Conservation (phyloP, 2,329 filamentous ascomycete species). For the Cadophora malorum region DNA sequence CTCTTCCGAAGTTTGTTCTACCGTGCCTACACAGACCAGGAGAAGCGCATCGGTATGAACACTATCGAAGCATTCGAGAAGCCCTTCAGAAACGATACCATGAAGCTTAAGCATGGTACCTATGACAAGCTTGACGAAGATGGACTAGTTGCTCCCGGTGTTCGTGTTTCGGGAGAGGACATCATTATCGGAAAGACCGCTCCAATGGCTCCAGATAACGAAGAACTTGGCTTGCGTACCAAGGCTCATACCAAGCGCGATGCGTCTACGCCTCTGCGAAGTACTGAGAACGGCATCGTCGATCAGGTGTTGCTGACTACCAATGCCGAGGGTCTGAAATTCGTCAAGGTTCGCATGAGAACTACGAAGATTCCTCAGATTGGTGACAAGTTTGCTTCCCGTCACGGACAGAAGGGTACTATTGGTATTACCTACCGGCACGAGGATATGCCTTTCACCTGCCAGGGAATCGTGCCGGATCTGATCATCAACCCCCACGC, state of each 20-base stretch:
- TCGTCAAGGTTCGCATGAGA: constrained; percentile 96
- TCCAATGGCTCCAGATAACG: constrained; percentile 88
- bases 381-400: constrained; percentile 98
- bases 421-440: constrained; percentile 98
- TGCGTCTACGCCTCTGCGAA: constrained; percentile 91
- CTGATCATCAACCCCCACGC: constrained; percentile 99
- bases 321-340: constrained; percentile 90
- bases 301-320: constrained; percentile 94
- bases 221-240: constrained; percentile 91
- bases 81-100: constrained; percentile 84
- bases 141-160: constrained; percentile 90
- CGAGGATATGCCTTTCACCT: constrained; percentile 98
- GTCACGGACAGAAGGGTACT: constrained; percentile 98
- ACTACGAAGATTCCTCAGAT: constrained; percentile 99
- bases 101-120: constrained; percentile 91
- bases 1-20: constrained; percentile 98
- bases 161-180: constrained; percentile 95
- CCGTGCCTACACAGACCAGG: constrained; percentile 94
- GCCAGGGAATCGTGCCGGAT: constrained; percentile 90
- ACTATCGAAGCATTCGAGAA: constrained; percentile 96
- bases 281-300: constrained; percentile 95
- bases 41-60: constrained; percentile 94
- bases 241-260: constrained; percentile 92
- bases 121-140: constrained; percentile 98
- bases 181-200: constrained; percentile 99